Conservation (phyloP, 768 basidiomycete genomes). For the Kwoniella heveanensis region DNA sequence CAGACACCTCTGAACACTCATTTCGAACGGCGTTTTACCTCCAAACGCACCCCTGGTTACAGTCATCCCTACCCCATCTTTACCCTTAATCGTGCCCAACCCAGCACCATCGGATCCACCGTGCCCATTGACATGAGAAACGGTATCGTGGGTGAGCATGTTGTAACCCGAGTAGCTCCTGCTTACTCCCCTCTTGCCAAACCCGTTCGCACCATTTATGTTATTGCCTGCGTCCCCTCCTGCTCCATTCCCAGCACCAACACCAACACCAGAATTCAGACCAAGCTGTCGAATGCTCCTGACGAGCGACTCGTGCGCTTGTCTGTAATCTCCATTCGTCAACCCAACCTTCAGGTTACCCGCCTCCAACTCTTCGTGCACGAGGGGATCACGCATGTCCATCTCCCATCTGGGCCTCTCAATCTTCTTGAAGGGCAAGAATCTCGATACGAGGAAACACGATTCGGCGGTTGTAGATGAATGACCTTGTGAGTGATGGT, state of each 20-base stretch:
- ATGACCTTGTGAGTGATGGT: conserved; percentile 46
- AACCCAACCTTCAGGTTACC: conserved; percentile 27
- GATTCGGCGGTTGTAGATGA: conserved; percentile 44
- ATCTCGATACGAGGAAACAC: conserved; percentile 45
- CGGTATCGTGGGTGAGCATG: not conserved
- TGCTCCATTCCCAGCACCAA: not conserved
- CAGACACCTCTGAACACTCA: conserved; percentile 48
- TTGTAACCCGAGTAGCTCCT: conserved; percentile 20
- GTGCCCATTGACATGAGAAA: not conserved
- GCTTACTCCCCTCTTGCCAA: conserved; percentile 17
- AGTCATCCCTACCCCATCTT: conserved; percentile 22
- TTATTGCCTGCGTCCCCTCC: not conserved
- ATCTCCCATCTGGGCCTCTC: conserved; percentile 43
- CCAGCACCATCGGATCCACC: conserved; percentile 11
- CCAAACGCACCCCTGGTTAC: conserved; percentile 34
- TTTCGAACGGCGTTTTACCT: conserved; percentile 47
- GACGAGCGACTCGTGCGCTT: conserved; percentile 41
- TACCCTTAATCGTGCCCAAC: conserved; percentile 30
- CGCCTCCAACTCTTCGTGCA: conserved; percentile 4
- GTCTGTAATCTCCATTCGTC: conserved; percentile 44
- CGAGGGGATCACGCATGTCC: not conserved
- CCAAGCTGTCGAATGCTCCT: conserved; percentile 37
- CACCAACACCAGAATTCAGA: not conserved
- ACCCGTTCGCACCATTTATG: no score
- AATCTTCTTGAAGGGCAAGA: conserved; percentile 38